Evolutionary conservation across 2,329 filamentous ascomycete species (phyloP), one percentile per base, ranked within the genome.

Genomic region (Fusarium buharicum): DNA sequence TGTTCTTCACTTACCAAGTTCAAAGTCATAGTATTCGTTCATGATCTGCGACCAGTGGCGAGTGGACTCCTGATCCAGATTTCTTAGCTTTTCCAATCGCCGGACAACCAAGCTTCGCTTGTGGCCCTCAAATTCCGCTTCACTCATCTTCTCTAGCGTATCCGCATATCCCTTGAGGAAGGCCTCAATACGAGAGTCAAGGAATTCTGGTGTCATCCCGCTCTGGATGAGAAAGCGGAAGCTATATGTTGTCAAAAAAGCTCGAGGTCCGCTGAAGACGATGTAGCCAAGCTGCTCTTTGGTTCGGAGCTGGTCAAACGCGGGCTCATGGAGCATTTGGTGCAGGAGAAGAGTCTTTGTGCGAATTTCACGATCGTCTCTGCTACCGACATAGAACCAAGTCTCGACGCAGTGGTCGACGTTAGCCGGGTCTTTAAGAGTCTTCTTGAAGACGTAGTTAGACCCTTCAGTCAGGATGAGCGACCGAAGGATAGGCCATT

Each of bases 201-300:
- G 81, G 71, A 96, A 98, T 37, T 89, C 83, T 0, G 91, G 90
- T 3, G 89, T 87, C 73, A 90, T 90, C 77, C 98, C 94, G 73
- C 92, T 97, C 79, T 99, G 95, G 27, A 99, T 92, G 60, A 98
- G 85, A 62, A 99, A 90, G 7, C 93, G 86, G 76, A 95, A 95
- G 1, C 91, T 92, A 69, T 92, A 89, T 0, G 90, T 94, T 1
- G 90, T 93, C n/a, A 87, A 80, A 51, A 90, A 86, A 48, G 85
- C 84, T 34, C 89, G 83, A 11, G 87, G 82, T 24, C 92, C 91
- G 44, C 91, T 94, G 77, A 94, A 97, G 1, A 99, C 94, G 49
- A 99, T 91, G 69, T 99, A 99, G 12, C 95, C 95, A 7, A 99
- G 88, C 77, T 99, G 94, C 75, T 99, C 94, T 77, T 98, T 97